Conservation (phyloP, 2,329 filamentous ascomycete genomes). For the Aspergillus latus region DNA sequence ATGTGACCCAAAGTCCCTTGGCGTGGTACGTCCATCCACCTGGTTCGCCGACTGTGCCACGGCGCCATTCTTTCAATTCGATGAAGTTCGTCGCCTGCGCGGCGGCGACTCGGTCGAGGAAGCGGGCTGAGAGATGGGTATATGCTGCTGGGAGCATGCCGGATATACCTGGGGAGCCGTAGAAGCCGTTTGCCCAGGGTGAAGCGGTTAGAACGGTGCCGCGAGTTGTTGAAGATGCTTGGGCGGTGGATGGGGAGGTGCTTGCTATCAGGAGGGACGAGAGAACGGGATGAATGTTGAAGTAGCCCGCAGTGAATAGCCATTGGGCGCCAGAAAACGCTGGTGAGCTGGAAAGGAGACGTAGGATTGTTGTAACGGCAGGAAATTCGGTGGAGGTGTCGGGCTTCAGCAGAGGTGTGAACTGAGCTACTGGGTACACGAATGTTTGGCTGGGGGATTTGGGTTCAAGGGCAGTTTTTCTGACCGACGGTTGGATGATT, state of each 20-base stretch:
- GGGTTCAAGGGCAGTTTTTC: conserved; percentile 31
- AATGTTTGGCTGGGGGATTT: conserved; percentile 60
- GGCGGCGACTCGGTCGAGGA: conserved; percentile 64
- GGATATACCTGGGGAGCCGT: conserved; percentile 79
- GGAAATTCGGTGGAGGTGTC: conserved; percentile 87
- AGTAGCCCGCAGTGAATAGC: conserved; percentile 98
- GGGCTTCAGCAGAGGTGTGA: conserved; percentile 77
- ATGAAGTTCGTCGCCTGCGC: conserved; percentile 60
- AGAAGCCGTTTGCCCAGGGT: conserved; percentile 94
- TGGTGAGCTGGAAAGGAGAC: conserved; percentile 60
- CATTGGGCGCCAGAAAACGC: conserved; percentile 71
- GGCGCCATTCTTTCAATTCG: conserved; percentile 80
- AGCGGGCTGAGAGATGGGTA: conserved; percentile 79
- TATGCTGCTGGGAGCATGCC: conserved; percentile 91
- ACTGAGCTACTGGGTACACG: conserved; percentile 83
- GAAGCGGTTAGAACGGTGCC: conserved; percentile 91
- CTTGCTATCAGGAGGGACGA: conserved; percentile 76
- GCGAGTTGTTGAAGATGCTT: conserved; percentile 40
- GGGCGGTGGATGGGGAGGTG: conserved; percentile 44
- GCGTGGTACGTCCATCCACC: conserved; percentile 97
- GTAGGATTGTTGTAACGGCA: conserved; percentile 72
- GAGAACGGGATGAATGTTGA: conserved; percentile 88
- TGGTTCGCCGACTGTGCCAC: conserved; percentile 74
- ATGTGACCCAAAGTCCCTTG: conserved; percentile 88
- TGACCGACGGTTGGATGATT: conserved; percentile 59